Conservation (phyloP, 192 early-diverging fungal species). For the Coemansia sp. region DNA sequence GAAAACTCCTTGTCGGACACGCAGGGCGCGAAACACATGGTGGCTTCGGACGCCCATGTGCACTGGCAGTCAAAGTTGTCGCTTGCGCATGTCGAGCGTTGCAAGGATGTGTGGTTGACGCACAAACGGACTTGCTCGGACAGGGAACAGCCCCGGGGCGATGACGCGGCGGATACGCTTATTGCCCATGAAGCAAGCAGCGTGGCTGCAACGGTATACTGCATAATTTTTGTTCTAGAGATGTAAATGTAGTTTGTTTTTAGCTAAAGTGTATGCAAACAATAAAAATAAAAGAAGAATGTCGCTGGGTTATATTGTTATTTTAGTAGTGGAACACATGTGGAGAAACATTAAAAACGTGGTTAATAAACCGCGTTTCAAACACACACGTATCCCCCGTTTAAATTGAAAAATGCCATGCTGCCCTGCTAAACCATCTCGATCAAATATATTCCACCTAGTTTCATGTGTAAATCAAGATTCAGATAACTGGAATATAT, state of each 20-base stretch:
- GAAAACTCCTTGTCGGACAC: slow-evolving; percentile 33
- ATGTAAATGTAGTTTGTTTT: too few relatives aligned
- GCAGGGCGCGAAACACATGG: slow-evolving; percentile 49
- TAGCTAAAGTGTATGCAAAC: too few relatives aligned
- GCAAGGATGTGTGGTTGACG: slow-evolving; percentile 50
- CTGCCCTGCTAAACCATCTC: background rate
- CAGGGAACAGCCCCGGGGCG: slow-evolving; percentile 24
- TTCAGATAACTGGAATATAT: background rate
- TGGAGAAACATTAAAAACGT: background rate
- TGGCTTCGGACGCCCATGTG: slow-evolving; percentile 37
- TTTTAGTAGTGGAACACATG: background rate
- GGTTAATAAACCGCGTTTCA: background rate
- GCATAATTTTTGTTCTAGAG: background rate
- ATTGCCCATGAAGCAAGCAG: background rate
- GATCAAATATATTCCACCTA: too few relatives aligned
- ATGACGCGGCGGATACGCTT: background rate
- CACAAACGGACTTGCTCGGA: slow-evolving; percentile 48
- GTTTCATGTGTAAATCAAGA: too few relatives aligned
- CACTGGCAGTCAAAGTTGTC: slow-evolving; percentile 55
- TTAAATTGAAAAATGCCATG: background rate
- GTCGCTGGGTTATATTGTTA: background rate
- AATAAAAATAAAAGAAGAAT: background rate
- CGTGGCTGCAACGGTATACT: background rate
- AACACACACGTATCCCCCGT: background rate
- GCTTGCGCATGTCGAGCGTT: slow-evolving; percentile 35